Evolutionary conservation across 73 alveolate genomes (phyloP).

Genomic region (Paramecium octaurelia): DNA sequence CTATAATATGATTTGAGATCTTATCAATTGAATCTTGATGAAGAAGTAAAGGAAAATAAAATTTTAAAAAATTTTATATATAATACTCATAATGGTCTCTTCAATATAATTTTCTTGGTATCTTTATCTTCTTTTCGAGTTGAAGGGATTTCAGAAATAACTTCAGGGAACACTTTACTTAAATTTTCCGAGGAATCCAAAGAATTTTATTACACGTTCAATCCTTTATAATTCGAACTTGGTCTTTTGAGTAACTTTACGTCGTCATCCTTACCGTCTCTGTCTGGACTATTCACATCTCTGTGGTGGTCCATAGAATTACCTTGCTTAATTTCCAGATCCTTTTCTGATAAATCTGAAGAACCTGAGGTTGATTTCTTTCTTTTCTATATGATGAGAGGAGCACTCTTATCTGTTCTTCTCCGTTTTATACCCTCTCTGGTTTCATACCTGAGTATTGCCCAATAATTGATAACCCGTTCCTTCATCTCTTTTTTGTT

Average conservation of each 20-base stretch:
- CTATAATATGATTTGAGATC: not conserved
- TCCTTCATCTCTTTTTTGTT: conserved; percentile 23
- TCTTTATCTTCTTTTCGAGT: not conserved
- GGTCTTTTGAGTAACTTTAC: not conserved
- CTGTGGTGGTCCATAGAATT: not conserved
- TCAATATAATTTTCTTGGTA: not conserved
- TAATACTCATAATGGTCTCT: not conserved
- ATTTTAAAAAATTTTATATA: not conserved
- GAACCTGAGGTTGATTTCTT: not conserved
- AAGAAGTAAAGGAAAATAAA: not conserved
- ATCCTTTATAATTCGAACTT: not conserved
- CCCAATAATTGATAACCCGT: not conserved
- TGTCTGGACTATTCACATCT: not conserved
- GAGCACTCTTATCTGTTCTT: not conserved
- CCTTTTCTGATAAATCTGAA: not conserved
- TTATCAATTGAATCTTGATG: not conserved
- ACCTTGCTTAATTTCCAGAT: not conserved
- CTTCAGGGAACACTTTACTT: not conserved
- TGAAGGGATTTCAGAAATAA: not conserved
- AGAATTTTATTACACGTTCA: not conserved
- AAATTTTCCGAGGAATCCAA: not conserved
- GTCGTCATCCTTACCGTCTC: not conserved
- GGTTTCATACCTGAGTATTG: conserved; percentile 24
- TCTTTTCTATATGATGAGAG: not conserved
- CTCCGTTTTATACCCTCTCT: not conserved